These are phyloP conservation scores for Aulographum hederae DNA, from an alignment of 2,329 filamentous ascomycete species.

Conservation along the genomic window DNA sequence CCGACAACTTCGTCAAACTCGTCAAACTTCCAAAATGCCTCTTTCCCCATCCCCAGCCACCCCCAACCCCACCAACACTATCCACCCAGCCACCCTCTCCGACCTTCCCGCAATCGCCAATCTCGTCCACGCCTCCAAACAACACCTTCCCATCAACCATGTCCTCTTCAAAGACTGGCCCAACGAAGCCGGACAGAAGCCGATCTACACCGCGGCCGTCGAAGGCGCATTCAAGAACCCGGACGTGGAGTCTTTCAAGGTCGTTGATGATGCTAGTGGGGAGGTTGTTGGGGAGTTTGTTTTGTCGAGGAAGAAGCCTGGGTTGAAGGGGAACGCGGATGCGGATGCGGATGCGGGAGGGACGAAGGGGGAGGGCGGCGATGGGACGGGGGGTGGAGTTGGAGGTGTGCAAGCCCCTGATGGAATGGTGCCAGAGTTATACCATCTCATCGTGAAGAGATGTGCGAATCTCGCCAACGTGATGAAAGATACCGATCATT, in stretches of 20 bases:
- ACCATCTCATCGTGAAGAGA: background rate
- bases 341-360: too few relatives aligned
- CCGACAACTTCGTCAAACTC: background rate
- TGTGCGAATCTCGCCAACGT: background rate
- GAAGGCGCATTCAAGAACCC: background rate
- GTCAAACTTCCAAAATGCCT: too few relatives aligned
- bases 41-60: too few relatives aligned
- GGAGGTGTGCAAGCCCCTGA: background rate
- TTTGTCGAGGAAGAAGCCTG: background rate
- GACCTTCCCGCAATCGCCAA: background rate
- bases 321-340: background rate
- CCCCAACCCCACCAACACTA: background rate
- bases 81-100: background rate
- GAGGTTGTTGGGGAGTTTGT: background rate
- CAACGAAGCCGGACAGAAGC: background rate
- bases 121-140: background rate
- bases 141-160: background rate
- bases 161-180: background rate
- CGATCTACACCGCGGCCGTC: background rate
- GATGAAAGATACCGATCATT: background rate
- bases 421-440: background rate
- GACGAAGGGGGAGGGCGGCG: too few relatives aligned
- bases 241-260: background rate
- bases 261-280: background rate
- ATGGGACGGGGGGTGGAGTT: background rate